Evolutionary conservation across 1,284 basidiomycete species (phyloP).

Genomic region (Puccinia triticina): DNA sequence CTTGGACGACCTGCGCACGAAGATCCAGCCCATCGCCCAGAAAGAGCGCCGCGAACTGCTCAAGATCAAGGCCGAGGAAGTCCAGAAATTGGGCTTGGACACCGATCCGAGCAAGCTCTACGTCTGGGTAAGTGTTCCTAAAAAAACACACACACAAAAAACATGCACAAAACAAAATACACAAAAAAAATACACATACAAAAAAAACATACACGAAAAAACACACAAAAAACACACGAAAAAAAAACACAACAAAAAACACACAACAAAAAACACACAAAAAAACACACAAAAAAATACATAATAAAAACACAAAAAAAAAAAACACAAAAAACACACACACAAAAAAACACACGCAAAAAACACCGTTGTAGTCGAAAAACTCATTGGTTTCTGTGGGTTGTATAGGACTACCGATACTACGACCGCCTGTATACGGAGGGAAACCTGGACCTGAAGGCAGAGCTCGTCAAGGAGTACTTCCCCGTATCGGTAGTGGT

Average conservation of each 20-base stretch:
- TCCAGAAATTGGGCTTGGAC: constrained; percentile 66
- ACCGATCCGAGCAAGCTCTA: constrained; percentile 72
- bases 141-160: constrained; percentile 59
- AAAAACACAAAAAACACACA: not conserved
- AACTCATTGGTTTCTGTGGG: constrained; percentile 65
- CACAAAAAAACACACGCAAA: too few species aligned
- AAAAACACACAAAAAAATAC: constrained; percentile 38
- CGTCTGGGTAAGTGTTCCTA: constrained; percentile 65
- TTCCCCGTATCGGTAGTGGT: constrained; percentile 80
- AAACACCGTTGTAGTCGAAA: constrained; percentile 67
- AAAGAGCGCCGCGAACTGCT: constrained; percentile 71
- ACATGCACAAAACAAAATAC: constrained; percentile 50
- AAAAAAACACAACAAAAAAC: constrained; percentile 54
- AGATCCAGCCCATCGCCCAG: constrained; percentile 72
- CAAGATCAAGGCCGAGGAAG: constrained; percentile 73
- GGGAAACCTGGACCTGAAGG: constrained; percentile 68
- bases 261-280: too few species aligned
- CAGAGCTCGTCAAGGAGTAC: constrained; percentile 77
- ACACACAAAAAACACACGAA: too few species aligned
- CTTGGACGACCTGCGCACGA: constrained; percentile 71
- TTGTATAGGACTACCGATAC: constrained; percentile 62
- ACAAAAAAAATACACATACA: too few species aligned
- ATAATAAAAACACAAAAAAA: constrained; percentile 58
- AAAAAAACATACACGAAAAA: constrained; percentile 53
- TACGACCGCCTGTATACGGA: constrained; percentile 41